Percentiles rank a stretch among this genome's conserved stretches.
Conservation (phyloP, 1,139 yeast species). For the Hemisphaericaspora lyxosophila region DNA sequence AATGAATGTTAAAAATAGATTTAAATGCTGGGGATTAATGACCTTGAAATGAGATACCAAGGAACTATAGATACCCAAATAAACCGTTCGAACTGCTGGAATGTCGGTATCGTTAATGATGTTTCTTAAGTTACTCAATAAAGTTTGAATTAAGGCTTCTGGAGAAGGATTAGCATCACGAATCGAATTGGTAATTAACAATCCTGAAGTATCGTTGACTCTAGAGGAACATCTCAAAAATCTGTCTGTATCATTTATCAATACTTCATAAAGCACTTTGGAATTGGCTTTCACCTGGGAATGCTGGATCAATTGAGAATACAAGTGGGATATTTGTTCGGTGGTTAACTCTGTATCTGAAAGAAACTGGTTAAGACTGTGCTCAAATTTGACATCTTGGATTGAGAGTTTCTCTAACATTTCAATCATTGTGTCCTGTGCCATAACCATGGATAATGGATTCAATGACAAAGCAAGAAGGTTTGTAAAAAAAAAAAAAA, state of each 20-base stretch:
- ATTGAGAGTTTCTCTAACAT: neutral
- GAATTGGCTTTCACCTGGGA: constrained; percentile 17
- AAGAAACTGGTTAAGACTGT: neutral
- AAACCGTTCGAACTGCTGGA: constrained; percentile 9
- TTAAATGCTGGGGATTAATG: constrained; percentile 24
- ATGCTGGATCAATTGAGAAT: constrained; percentile 8
- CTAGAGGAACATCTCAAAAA: constrained; percentile 20
- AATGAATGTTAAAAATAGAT: constrained; percentile 22
- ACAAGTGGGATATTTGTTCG: constrained; percentile 2
- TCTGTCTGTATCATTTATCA: constrained; percentile 19
- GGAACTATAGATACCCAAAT: constrained; percentile 14
- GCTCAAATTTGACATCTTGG: neutral
- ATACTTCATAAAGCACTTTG: constrained; percentile 16
- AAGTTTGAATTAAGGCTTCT: constrained; percentile 10
- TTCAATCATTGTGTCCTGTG: neutral
- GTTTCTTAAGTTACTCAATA: constrained; percentile 16
- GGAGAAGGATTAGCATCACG: neutral
- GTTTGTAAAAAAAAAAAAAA: no score
- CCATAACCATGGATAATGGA: neutral
- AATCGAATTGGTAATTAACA: constrained; percentile 5
- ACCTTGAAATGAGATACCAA: constrained; percentile 19
- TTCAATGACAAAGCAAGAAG: neutral
- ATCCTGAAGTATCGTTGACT: constrained; percentile 20
- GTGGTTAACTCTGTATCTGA: neutral
- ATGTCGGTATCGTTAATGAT: constrained; percentile 12